Conservation (phyloP, 768 basidiomycete species). For the Boletus tomentosulus region DNA sequence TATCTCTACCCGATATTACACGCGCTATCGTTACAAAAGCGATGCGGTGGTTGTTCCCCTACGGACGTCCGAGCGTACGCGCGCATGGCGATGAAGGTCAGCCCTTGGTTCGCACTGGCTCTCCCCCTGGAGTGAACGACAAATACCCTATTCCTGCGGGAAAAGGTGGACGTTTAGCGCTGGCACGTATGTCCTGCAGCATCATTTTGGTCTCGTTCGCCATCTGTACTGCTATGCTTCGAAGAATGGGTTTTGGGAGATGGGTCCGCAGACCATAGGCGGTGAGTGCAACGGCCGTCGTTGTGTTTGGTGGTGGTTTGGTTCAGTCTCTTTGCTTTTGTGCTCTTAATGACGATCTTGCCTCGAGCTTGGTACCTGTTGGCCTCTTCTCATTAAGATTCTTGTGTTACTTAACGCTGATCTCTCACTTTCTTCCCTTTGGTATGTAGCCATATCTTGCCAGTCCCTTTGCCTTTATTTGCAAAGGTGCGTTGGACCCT, state of each 20-base stretch:
- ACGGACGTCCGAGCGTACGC: conserved; percentile 2
- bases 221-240: conserved; percentile 24
- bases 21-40: conserved; percentile 16
- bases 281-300: not conserved
- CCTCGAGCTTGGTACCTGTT: not conserved
- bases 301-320: not conserved
- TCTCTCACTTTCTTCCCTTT: not conserved
- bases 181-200: conserved; percentile 19
- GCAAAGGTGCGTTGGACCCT: not conserved
- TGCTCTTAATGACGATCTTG: not conserved
- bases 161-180: not conserved
- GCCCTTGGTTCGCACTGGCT: not conserved
- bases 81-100: not conserved
- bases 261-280: conserved; percentile 22
- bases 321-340: not conserved
- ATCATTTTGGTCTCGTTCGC: conserved; percentile 28
- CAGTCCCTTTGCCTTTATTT: not conserved
- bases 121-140: not conserved
- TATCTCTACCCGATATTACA: conserved; percentile 8
- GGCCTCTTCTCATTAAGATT: not conserved
- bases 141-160: conserved; percentile 3
- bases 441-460: not conserved
- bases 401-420: not conserved
- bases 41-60: conserved; percentile 25
- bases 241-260: conserved; percentile 22